Evolutionary conservation across 2,329 filamentous ascomycete genomes (phyloP), one percentile per base, ranked within the genome.

Genomic region (Fusarium acutatum): DNA sequence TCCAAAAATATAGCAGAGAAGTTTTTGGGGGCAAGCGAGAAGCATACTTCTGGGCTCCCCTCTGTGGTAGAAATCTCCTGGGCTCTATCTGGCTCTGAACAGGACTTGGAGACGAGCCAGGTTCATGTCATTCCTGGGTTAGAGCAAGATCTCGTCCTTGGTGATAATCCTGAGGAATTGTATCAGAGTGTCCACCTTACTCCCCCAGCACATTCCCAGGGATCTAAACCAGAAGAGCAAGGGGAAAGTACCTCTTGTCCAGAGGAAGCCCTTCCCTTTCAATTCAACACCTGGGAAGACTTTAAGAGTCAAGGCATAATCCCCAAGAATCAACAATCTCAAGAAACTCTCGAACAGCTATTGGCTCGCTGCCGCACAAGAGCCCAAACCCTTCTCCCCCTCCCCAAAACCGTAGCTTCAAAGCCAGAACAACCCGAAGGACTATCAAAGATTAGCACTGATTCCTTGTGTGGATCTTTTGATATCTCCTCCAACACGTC

Each of bases 91-190:
- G 66, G 67, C 1, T 41, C 41, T 22, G 24, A 54, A 14, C 52
- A 66, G 32, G 34, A 49, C 32, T 38, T 70, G 20, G 47, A 70
- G 22, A 70, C 52, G 11, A 70, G 60, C 20, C 52, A 59, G 20
- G 66, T 60, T n/a, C 60, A 54, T 10, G 26, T 70, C 22, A 34
- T 60, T 41, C 60, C 60, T 30, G 67, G n/a, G 7, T n/a, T 70
- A 24, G 17, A 70, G 17, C 60, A 70, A 7, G 67, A 70, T 14
- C 52, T 70, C n/a, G 26, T 70, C 22, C 60, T 70, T 8, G 66
- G 67, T 18, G 34, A 54, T n/a, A 40, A 49, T 11, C 54, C 52
- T 1, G 32, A 70, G 10, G 60, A 70, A 20, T 28, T 70, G 4
- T 54, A 38, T 14, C 35, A 56, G 34, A 70, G 67, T 28, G 32